Percentiles rank a stretch among this genome's conserved stretches.
These are phyloP conservation scores for Boletus sp. DNA, from an alignment of 1,284 basidiomycete species.

Conservation along the genomic window DNA sequence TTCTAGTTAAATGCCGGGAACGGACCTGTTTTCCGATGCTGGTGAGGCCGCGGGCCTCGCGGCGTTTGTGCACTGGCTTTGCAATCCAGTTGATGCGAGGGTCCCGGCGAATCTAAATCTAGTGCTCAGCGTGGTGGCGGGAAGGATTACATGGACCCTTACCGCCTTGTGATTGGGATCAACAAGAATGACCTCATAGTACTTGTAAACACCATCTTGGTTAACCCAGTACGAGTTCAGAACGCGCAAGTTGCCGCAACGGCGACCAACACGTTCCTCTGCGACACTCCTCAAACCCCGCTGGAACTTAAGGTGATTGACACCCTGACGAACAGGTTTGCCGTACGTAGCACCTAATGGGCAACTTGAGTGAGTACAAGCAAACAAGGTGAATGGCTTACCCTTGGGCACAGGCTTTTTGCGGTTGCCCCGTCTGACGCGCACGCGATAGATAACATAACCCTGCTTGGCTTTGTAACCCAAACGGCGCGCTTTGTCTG, in stretches of 20 bases:
- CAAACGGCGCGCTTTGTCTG: conserved; percentile 97
- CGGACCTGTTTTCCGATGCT: conserved; percentile 88
- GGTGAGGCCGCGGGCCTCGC: conserved; percentile 97
- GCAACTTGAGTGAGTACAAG: conserved; percentile 5
- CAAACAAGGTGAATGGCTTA: conserved; percentile 30
- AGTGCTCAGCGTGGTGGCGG: conserved; percentile 6
- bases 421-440: conserved; percentile 97
- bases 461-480: conserved; percentile 99
- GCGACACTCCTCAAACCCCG: conserved; percentile 90
- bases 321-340: conserved; percentile 99
- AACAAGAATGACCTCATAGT: conserved; percentile 98
- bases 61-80: conserved; percentile 98
- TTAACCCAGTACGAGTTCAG: conserved; percentile 99
- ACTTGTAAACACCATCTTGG: conserved; percentile 99
- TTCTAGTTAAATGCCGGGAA: conserved; percentile 12
- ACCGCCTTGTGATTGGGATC: conserved; percentile 93
- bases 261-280: conserved; percentile 96
- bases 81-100: conserved; percentile 98
- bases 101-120: conserved; percentile 81
- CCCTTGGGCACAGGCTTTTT: conserved; percentile 99
- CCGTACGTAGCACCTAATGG: conserved; percentile 88
- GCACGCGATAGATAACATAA: conserved; percentile 96
- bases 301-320: conserved; percentile 99
- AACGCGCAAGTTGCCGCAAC: conserved; percentile 95
- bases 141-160: conserved; percentile 33